Evolutionary conservation across 768 basidiomycete genomes (phyloP).

Genomic region (Pulveroboletus ravenelii): DNA sequence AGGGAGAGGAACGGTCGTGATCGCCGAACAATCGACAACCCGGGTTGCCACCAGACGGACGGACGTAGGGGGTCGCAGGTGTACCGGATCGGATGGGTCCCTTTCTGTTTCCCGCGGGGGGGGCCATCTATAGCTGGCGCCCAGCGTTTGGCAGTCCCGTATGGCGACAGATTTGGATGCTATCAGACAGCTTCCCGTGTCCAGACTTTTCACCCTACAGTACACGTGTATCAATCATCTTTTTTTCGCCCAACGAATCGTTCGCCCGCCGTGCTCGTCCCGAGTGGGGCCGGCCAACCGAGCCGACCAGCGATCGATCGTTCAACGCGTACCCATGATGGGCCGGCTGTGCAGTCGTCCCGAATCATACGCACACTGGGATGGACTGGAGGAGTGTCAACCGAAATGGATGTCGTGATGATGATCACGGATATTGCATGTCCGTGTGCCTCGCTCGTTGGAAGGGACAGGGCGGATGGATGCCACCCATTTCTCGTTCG

Average conservation of each 20-base stretch:
- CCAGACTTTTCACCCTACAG: constrained; percentile 3
- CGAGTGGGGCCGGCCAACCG: neutral
- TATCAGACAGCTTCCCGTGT: neutral
- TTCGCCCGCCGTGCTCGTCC: neutral
- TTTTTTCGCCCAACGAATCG: constrained; percentile 1
- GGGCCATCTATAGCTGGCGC: constrained; percentile 6
- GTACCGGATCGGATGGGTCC: neutral
- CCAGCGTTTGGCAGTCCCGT: constrained; percentile 3
- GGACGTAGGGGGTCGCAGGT: neutral
- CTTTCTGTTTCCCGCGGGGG: neutral
- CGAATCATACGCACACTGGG: too few relatives aligned
- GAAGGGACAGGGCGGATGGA: neutral
- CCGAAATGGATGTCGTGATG: neutral
- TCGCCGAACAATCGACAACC: neutral
- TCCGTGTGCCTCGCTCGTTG: neutral
- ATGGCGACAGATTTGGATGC: neutral
- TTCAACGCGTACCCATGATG: neutral
- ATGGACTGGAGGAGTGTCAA: neutral
- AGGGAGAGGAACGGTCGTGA: neutral
- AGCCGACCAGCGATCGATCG: constrained; percentile 9
- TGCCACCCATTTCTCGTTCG: neutral
- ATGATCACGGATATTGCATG: neutral
- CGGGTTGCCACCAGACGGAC: neutral
- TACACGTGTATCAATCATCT: constrained; percentile 16
- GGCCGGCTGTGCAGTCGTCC: too few relatives aligned